Base-by-base conservation (phyloP, 169 alveolate species). In the Plasmodium cynomolgi region DNA sequence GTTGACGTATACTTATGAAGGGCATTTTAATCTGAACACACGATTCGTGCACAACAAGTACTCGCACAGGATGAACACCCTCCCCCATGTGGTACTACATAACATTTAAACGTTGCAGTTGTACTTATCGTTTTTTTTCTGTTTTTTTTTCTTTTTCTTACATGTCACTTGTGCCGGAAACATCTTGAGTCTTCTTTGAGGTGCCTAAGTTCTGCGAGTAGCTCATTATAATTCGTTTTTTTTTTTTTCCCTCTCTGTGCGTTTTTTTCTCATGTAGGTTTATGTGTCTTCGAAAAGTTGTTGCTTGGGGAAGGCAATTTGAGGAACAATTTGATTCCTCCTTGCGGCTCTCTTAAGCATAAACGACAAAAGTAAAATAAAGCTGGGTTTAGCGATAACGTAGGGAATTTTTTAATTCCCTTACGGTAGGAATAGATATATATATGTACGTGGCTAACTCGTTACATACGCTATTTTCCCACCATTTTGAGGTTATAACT, bases 171-270 rank as follows among this genome's bases (percentile, higher is more conserved):
- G 68, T 74, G 62, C 58, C 80, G 71, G 85, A 86, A 58, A 15
- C 82, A 33, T 75, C 93, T 31, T 75, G 86, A 86, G 81, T 54
- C 33, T 86, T 86, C 74, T 20, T 50, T 7, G 86, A 86, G n/a
- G 50, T 34, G 20, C 33, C 41, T 56, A 86, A 75, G 68, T 58
- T 58, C 47, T 47, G 50, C 37, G 47, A 74, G 50, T 54, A 75
- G 44, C 82, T 86, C 93, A 86, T 86, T 75, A 81, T 81, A 26
- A 31, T 80, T 33, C 13, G 20, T 75, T 77, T 33, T 77, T 77
- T 33, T 82, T 58, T 33, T 84, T 72, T 41, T 2, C 58, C 56
- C 26, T 44, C 23, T 71, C 9, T 84, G 33, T 83, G 44, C 20
- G 15, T 13, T 68, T 20, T 81, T 13, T 13, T 11, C 11, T 29